These are phyloP conservation scores for Chytriomyces sp. DNA, from an alignment of 192 early-diverging fungal species.

Conservation along the genomic window DNA sequence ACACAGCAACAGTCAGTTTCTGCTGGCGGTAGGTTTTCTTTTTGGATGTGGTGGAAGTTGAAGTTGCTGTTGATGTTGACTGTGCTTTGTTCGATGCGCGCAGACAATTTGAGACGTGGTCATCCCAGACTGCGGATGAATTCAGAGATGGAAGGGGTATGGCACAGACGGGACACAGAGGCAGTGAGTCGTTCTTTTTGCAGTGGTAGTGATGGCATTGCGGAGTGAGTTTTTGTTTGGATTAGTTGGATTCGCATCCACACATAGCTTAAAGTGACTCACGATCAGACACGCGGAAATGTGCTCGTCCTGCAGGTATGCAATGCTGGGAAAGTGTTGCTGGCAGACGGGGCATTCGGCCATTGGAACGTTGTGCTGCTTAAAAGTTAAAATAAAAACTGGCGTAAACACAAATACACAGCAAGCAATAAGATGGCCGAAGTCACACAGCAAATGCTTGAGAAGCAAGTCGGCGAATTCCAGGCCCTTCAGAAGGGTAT, in stretches of 20 bases:
- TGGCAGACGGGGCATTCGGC: constrained; percentile 19
- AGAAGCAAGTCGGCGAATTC: constrained; percentile 27
- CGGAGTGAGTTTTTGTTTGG: too few relatives aligned
- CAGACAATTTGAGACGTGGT: neutral
- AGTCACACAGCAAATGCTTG: neutral
- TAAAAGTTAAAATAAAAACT: too few relatives aligned
- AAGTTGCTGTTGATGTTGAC: too few relatives aligned
- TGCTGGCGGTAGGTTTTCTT: too few relatives aligned
- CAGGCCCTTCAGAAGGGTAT: constrained; percentile 30
- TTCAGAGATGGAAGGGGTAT: constrained; percentile 5
- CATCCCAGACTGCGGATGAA: constrained; percentile 10
- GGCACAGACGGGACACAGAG: constrained; percentile 7
- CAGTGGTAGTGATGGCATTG: too few relatives aligned
- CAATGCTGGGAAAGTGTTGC: neutral
- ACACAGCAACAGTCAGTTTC: neutral
- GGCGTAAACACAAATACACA: too few relatives aligned
- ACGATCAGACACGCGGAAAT: constrained; percentile 2
- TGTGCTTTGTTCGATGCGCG: neutral
- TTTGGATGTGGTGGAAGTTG: too few relatives aligned
- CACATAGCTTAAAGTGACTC: too few relatives aligned
- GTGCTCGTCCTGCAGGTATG: constrained; percentile 11
- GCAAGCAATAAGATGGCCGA: neutral
- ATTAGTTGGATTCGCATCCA: too few relatives aligned
- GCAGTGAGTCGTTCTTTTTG: too few relatives aligned
- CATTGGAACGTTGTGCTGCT: neutral